Base-by-base conservation (phyloP, 2,329 filamentous ascomycete species). In the Claviceps sp. region DNA sequence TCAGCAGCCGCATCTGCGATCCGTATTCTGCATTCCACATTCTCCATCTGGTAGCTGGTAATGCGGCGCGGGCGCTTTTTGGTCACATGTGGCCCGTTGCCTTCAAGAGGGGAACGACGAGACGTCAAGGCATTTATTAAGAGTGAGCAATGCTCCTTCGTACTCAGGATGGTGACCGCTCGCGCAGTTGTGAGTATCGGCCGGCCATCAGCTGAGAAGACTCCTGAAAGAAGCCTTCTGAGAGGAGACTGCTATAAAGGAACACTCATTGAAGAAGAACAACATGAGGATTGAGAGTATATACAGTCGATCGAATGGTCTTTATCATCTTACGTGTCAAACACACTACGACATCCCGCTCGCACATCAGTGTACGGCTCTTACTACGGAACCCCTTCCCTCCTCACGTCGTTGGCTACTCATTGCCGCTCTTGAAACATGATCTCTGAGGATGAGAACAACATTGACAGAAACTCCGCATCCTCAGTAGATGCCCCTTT, bases 381-480 rank as follows among this genome's bases (percentile, higher is more conserved):
- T 49, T 29, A n/a, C 34, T 38, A 23, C 34, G 29, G 23, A 45
- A 34, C 13, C 9, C 26, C 11, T 22, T 37, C 13, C 45, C n/a
- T 23, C 11, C 37, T 14, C 23, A 36, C 14, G n/a, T 42, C 38
- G 42, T 38, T 44, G 14, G 3, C 26, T 26, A 13, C 40, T 29
- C 16, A 45, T 16, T 14, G 38, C 3, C n/a, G 26, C 36, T 34
- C 45, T 48, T 43, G 47, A 49, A 54, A 45, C 34, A 69, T 69
- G 67, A 61, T 61, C 40, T 61, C 66, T 20, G 83, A 88, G 56
- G 79, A 88, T 51, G 85, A 84, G 51, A 77, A 80, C 23, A 83
- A 87, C 62, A 83, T 83, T n/a, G 86, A 86, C 66, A 77, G 74
- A 59, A 75, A 76, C 53, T 85, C 82, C 62, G 82, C 86, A 56